Percentiles rank a stretch among this genome's conserved stretches.
Conservation (phyloP, 2,329 filamentous ascomycete species). For the Calonectria pseudoturangicola region DNA sequence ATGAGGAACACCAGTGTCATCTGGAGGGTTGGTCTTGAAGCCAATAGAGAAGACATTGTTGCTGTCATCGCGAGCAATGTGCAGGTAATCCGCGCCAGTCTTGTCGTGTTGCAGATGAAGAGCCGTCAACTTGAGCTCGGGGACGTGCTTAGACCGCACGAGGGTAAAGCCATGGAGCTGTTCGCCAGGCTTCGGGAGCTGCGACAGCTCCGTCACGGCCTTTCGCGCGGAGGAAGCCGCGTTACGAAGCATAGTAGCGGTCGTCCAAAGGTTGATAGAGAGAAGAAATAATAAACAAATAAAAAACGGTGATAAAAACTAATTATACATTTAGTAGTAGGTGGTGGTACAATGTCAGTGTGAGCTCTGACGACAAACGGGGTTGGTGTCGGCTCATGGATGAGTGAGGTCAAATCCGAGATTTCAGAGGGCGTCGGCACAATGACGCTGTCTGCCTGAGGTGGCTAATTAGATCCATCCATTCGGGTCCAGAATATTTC, state of each 20-base stretch:
- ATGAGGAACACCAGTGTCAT: slow-evolving; percentile 96
- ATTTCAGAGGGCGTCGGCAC: slow-evolving; percentile 49
- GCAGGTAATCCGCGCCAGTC: slow-evolving; percentile 96
- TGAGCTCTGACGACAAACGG: slow-evolving; percentile 28
- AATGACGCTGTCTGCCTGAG: slow-evolving; percentile 48
- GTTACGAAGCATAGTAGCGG: slow-evolving; percentile 70
- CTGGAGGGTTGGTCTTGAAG: slow-evolving; percentile 98
- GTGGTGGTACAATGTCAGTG: slow-evolving; percentile 40
- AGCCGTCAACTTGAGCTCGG: slow-evolving; percentile 94
- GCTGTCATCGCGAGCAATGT: slow-evolving; percentile 94
- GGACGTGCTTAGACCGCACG: slow-evolving; percentile 90
- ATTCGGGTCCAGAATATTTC: slow-evolving; percentile 41
- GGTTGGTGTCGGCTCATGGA: slow-evolving; percentile 37
- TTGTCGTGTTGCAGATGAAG: slow-evolving; percentile 94
- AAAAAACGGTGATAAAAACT: slow-evolving; percentile 29
- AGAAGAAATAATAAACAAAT: slow-evolving; percentile 15
- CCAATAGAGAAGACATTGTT: slow-evolving; percentile 99
- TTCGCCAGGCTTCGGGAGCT: slow-evolving; percentile 86
- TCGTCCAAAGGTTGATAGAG: background rate
- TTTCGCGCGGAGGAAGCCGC: slow-evolving; percentile 71
- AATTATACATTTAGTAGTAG: slow-evolving; percentile 47
- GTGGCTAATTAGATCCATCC: slow-evolving; percentile 37
- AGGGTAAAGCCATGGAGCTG: slow-evolving; percentile 96
- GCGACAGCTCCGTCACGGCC: slow-evolving; percentile 84
- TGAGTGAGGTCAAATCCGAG: slow-evolving; percentile 42